Base-by-base conservation (phyloP, 2,329 filamentous ascomycete genomes). In the Xylaria sp. region DNA sequence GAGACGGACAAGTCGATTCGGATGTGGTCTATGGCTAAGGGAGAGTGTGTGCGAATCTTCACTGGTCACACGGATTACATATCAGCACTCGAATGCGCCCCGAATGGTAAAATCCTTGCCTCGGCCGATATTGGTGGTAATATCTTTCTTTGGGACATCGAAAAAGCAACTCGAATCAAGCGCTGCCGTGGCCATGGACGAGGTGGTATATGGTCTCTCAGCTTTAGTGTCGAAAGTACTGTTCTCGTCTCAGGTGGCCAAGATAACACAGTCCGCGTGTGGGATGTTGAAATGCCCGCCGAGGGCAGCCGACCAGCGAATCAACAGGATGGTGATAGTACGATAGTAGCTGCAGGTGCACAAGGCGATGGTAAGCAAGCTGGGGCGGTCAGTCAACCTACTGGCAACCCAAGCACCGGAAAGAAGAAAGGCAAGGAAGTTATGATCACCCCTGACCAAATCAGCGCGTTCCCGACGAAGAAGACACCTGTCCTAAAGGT, bases 1-100 rank as follows among this genome's bases (percentile, higher is more conserved):
- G 94, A 90, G 77, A 88, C 86, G 7, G 89, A 99, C 81, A 95
- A 95, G 80, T 96, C 94, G 0, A 93, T 98, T 41, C 91, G 96
- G 37, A 98, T 99, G 95, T 99, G 96, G 96, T 91, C 94, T 10
- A 89, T 98, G n/a, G 88, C 90, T 12, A 95, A 92, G 9, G 96
- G 96, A 34, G 90, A 91, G 70, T 94, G 94, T 44, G 93, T 98
- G 5, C 92, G 96, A 32, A 89, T 98, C 76, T 97, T 98, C 78
- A 94, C 93, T 0, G 96, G 96, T 0, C 96, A 99, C 78, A 92
- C 90, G 0, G 94, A 96, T 59, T 93, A 94, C 76, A 90, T 98
- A 78, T 97, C 92, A 15, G 89, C 94, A 0, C 83, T 98, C 32
- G 89, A 95, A 72, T 97, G 94, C 76, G 91, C 93, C 25, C 94